Evolutionary conservation across 1,139 yeast species (phyloP).

Genomic region (Maudiozyma humilis): DNA sequence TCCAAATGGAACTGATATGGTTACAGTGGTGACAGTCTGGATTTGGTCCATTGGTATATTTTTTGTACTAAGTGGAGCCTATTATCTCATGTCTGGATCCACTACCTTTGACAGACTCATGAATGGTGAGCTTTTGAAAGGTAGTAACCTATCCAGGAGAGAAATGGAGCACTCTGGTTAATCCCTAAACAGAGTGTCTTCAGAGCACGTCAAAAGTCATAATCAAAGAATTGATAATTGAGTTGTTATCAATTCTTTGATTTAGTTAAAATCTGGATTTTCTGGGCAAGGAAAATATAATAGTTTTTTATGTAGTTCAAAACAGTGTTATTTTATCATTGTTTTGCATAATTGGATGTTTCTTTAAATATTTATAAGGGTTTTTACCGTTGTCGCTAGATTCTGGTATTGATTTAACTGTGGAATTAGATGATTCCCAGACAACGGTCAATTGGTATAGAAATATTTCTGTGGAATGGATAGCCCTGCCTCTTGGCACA

Average conservation of each 20-base stretch:
- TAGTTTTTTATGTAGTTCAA: too few species aligned
- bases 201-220: constrained; percentile 75
- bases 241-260: background rate
- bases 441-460: too few species aligned
- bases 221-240: background rate
- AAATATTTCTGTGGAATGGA: too few species aligned
- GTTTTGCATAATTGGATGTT: too few species aligned
- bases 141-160: constrained; percentile 53
- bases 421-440: background rate
- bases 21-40: constrained; percentile 89
- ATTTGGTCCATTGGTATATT: constrained; percentile 92
- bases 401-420: background rate
- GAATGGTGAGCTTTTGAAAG: constrained; percentile 79
- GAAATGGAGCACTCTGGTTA: constrained; percentile 90
- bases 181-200: constrained; percentile 96
- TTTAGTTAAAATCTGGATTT: background rate
- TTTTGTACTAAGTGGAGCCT: constrained; percentile 94
- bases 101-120: constrained; percentile 83
- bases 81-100: constrained; percentile 84
- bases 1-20: constrained; percentile 94
- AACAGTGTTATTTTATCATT: too few species aligned
- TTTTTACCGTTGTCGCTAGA: too few species aligned
- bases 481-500: too few species aligned
- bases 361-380: too few species aligned
- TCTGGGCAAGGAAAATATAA: too few species aligned